Evolutionary conservation across 2,329 filamentous ascomycete species (phyloP).

Genomic region (Colletotrichum truncatum): DNA sequence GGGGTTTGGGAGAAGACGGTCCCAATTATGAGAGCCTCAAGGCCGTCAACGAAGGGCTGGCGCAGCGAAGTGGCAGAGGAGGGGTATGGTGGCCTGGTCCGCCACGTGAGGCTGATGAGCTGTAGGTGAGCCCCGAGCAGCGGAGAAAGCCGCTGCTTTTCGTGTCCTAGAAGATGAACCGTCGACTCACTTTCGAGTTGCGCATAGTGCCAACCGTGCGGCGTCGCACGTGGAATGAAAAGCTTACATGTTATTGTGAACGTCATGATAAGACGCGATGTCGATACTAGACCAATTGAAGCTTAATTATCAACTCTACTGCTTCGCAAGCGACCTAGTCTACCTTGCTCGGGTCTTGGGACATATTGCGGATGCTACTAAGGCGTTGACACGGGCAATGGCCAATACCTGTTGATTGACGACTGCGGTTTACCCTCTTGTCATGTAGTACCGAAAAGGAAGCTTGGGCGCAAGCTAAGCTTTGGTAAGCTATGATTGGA

Average conservation of each 20-base stretch:
- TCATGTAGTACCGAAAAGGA: no score
- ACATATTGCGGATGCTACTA: no score
- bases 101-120: constrained; percentile 20
- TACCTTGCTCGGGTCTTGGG: no score
- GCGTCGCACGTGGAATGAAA: not conserved
- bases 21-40: constrained; percentile 51
- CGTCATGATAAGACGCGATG: not conserved
- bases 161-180: not conserved
- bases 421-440: no score
- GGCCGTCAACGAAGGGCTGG: constrained; percentile 40
- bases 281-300: not conserved
- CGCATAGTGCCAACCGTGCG: constrained; percentile 14
- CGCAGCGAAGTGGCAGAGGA: not conserved
- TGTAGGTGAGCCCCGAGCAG: constrained; percentile 26
- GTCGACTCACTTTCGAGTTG: constrained; percentile 23
- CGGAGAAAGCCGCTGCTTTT: not conserved
- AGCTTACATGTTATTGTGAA: not conserved
- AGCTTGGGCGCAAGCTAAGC: no score
- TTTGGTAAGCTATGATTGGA: no score
- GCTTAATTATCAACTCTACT: not conserved
- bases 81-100: constrained; percentile 4
- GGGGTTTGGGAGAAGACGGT: constrained; percentile 77
- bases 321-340: not conserved
- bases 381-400: no score
- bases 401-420: no score